These are phyloP conservation scores for Erodium trifolium DNA, from an alignment of 441 rosid genomes.

Conservation along the genomic window DNA sequence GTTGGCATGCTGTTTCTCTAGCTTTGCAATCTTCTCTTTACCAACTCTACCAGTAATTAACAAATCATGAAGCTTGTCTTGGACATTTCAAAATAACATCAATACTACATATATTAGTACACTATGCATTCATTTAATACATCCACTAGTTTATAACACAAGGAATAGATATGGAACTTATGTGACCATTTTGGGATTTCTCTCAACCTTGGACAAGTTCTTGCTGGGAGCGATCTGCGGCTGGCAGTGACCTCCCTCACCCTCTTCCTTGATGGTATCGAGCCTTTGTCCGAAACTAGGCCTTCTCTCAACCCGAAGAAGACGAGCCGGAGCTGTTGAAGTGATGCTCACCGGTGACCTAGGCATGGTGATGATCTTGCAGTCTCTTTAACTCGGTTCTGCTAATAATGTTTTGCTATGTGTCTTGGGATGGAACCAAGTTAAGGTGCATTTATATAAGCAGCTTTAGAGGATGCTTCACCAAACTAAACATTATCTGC, in stretches of 20 bases:
- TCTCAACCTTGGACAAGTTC: background rate
- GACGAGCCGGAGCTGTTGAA: background rate
- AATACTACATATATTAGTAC: no score
- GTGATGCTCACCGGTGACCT: background rate
- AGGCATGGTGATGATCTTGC: background rate
- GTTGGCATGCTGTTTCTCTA: conserved; percentile 34
- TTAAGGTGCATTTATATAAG: background rate
- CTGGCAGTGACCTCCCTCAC: conserved; percentile 2
- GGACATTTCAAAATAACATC: background rate
- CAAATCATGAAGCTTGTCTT: background rate
- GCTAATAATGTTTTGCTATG: background rate
- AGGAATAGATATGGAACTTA: background rate
- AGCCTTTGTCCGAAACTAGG: background rate
- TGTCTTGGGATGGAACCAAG: background rate
- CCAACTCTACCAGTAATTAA: conserved; percentile 12
- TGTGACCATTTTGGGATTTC: background rate
- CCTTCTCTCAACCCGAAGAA: background rate
- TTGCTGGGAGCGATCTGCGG: background rate
- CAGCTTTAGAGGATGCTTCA: background rate
- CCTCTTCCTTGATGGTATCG: conserved; percentile 3
- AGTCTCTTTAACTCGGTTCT: background rate
- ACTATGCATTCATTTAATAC: no score
- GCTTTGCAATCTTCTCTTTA: conserved; percentile 25
- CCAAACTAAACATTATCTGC: no score
- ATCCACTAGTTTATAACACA: no score